Base-by-base conservation (phyloP, 495 filamentous ascomycete species). In the Talaromyces ruber region DNA sequence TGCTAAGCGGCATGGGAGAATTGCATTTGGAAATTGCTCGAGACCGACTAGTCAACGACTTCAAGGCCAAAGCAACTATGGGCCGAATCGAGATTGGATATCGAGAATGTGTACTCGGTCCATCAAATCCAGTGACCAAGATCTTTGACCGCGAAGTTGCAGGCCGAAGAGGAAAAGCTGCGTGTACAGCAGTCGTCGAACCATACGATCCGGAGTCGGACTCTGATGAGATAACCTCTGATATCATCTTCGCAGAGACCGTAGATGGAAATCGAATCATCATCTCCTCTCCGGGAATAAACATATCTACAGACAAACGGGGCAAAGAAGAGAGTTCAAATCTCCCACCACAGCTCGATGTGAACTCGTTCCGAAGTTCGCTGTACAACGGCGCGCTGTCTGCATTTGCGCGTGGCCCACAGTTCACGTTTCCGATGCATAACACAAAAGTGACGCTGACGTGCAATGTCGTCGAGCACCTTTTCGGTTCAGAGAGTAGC, bases 41-140 rank as follows among this genome's bases (percentile, higher is more conserved):
- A 28, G 91, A 98, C 73, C 82, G 93, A 22, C 84, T 99, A 6
- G 82, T 93, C 58, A 87, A 88, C 37, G 91, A 97, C 64, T 86
- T 97, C 72, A 96, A 93, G 69, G 91, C 81, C 64, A 98, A 88
- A 68, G 92, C 92, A 6, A 75, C 86, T 12, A 96, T 94, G 84
- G 93, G 95, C n/a, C 84, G 85, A 43, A 96, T 98, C 61, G 88
- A 97, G 64, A 96, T 99, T 65, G 91, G 93, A 58, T 99, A 98
- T 71, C 86, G 94, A 30, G 95, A 99, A 71, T 85, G 85, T 54
- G 72, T 89, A 5, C 78, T 88, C 0, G 71, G 76, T 6, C 62
- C 78, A 0, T 86, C 86, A 6, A 54, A 63, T 0, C 71, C 80
- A 0, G 78, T 85, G 51, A 86, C 79, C 28, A 80, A 81, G 59